phyloP scores from a whole-genome alignment of 1,284 basidiomycete species.

The Xerocomus alliaceus region DNA sequence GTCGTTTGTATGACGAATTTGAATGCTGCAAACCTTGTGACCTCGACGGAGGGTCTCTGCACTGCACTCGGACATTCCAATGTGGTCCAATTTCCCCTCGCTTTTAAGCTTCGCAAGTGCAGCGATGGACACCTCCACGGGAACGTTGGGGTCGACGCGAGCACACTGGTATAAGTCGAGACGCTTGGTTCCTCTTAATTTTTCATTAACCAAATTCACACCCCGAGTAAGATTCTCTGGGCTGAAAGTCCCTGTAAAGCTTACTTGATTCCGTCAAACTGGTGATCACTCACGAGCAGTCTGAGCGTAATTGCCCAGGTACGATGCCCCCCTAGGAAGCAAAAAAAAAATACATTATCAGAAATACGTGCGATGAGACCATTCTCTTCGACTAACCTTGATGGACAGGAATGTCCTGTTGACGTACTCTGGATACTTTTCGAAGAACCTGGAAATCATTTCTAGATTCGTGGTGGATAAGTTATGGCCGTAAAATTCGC shows the following conservation, averaged over 20 bases:
- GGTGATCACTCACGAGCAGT: conserved; percentile 32
- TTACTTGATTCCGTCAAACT: not conserved
- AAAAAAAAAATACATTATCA: not conserved
- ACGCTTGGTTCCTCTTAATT: conserved; percentile 52
- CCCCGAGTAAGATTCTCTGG: conserved; percentile 48
- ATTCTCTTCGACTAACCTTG: conserved; percentile 34
- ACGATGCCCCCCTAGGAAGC: conserved; percentile 43
- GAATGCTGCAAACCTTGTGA: conserved; percentile 38
- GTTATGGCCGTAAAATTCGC: conserved; percentile 42
- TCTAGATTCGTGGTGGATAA: conserved; percentile 47
- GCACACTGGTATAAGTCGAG: conserved; percentile 59
- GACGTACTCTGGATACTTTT: conserved; percentile 59
- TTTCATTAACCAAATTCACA: conserved; percentile 48
- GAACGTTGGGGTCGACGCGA: conserved; percentile 46
- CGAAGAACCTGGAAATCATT: conserved; percentile 52
- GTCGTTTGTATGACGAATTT: not conserved
- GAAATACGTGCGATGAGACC: not conserved
- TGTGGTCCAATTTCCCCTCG: conserved; percentile 56
- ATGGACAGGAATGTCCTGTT: conserved; percentile 56
- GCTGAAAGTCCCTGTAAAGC: not conserved
- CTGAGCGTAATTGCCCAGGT: conserved; percentile 3
- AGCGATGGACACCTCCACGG: conserved; percentile 47
- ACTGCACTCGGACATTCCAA: conserved; percentile 60
- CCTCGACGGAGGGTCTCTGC: conserved; percentile 59
- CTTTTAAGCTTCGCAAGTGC: conserved; percentile 43